Evolutionary conservation across 2,329 filamentous ascomycete species (phyloP), one percentile per base, ranked within the genome.

Genomic region (Apiospora kogelbergensis): DNA sequence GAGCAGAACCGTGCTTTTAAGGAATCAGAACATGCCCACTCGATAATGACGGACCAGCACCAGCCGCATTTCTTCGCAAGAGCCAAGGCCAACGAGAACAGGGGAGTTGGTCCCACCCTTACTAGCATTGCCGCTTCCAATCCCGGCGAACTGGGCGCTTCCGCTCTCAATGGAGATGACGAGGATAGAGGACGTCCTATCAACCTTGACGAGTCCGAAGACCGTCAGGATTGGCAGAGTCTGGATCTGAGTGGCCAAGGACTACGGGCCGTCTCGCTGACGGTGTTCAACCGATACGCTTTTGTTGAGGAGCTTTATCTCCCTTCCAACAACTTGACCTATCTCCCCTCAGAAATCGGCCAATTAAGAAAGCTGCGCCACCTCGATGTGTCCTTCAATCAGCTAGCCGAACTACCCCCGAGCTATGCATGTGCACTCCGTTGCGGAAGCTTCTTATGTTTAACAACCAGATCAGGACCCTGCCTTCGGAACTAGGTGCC

Each of bases 241-340:
- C 85, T 99, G 74, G 96, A 99, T 80, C 91, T 98, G 79, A 96
- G 95, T 74, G 96, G 96, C n/a, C 96, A 98, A 82, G 95, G 95
- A 24, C 84, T 99, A 65, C 91, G 94, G 73, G 93, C 94, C 70
- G 85, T 99, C 41, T 90, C 94, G 0, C 83, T 88, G 10, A 89
- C 92, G 60, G 85, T 99, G 41, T 98, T 98, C 83, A 86, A 88
- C 57, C 73, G 81, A 73, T 99, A 98, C 81, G 87, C 87, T 60
- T 98, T 99, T 80, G 84, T 99, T 68, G 93, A 93, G 73, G 95
- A 97, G 80, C 88, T 99, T 40, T 98, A 97, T 80, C 89, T 99
- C 71, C 94, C 94, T 75, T 95, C 94, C 73, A 99, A 99, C 85
- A 95, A 94, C 79, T 87, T 99, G 70, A 90, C 90, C 37, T 86